Evolutionary conservation across 345 rosid species (phyloP).

Genomic region (Eucalyptus decipiens): DNA sequence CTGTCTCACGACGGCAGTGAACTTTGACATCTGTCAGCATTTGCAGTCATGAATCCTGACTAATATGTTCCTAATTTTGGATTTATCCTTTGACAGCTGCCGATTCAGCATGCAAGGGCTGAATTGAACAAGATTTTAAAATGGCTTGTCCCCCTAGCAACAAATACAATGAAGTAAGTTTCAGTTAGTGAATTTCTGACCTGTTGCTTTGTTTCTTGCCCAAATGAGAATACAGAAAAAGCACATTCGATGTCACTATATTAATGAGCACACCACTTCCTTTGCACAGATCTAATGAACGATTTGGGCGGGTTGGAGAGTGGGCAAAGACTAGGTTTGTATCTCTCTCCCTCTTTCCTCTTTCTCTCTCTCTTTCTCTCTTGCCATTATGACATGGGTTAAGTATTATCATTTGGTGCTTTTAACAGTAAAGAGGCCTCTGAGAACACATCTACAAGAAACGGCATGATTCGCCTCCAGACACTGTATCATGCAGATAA

Average conservation of each 20-base stretch:
- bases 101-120: constrained; percentile 50
- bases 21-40: neutral
- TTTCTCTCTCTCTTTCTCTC: neutral
- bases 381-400: neutral
- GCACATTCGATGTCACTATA: neutral
- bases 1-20: neutral
- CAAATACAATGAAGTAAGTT: constrained; percentile 76
- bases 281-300: constrained; percentile 71
- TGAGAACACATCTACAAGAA: constrained; percentile 46
- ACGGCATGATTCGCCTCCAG: constrained; percentile 65
- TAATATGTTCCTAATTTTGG: neutral
- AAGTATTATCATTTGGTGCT: neutral
- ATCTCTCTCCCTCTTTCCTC: neutral
- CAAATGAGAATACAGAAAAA: neutral
- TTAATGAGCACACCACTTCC: neutral
- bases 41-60: neutral
- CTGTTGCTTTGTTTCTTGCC: neutral
- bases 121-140: constrained; percentile 78
- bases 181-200: neutral
- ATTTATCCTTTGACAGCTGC: constrained; percentile 29
- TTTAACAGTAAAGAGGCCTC: constrained; percentile 49
- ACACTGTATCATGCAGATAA: constrained; percentile 93
- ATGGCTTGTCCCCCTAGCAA: constrained; percentile 82
- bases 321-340: constrained; percentile 88
- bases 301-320: constrained; percentile 98